Evolutionary conservation across 2,329 filamentous ascomycete species (phyloP), one percentile per base, ranked within the genome.

Genomic region (Sporothrix phasma): DNA sequence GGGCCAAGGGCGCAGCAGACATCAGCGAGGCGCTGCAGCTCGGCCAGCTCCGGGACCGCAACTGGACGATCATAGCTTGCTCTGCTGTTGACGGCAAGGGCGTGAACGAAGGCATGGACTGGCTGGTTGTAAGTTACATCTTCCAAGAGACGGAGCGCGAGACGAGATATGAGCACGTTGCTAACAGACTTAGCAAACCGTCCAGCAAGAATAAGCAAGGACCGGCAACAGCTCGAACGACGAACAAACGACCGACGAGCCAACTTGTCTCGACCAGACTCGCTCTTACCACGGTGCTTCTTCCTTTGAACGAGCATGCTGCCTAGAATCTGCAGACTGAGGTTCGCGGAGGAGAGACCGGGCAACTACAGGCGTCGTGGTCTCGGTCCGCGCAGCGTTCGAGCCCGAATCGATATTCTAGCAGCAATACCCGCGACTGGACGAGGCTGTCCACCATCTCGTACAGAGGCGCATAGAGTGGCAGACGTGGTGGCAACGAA

Each of bases 1-100:
- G 94, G 19, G 93, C 94, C 58, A 96, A 96, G 78, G 94, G 93
- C 2, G 94, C 94, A 1, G 94, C 92, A 19, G 94, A 97, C 75
- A 99, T 99, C 68, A 96, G 90, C 64, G 93, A 97, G 78, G 93
- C 92, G 58, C 77, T 99, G 75, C 88, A 88, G 71, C 78, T 99
- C 69, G 92, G 91, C 62, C 92, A 97, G 76, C 79, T 99, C 74
- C 88, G 93, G 71, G 94, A 99, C 76, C 84, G 94, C 72, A 99
- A 97, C 81, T 99, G 94, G 94, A 97, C 92, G 76, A 99, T 99
- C 74, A 92, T 99, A 74, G 93, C 92, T 24, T 99, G 94, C 76
- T 96, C 90, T 69, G 94, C 94, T 15, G 93, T 99, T 64, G 94
- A 97, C 74, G 94, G 94, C 49, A 89, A 89, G 72, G 94, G 94